A percentile compares a stretch with the other conserved stretches of the same genome.
Evolutionary conservation across 75 land plant genomes (phyloP).

Genomic region (Picea sitchensis): DNA sequence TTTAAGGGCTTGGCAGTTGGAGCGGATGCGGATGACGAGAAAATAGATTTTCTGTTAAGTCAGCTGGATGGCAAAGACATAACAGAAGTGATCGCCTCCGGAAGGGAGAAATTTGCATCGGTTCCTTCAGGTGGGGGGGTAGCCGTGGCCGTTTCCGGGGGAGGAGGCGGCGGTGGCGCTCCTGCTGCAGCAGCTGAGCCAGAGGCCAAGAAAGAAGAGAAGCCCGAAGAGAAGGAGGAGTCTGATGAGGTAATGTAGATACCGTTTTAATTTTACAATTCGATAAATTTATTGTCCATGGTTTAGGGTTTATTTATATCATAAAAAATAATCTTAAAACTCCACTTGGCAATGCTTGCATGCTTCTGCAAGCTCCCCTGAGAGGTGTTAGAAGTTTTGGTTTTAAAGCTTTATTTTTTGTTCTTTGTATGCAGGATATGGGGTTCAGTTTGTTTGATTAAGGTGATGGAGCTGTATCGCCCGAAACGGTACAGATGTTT

Average conservation of each 20-base stretch:
- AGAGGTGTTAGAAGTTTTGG: too few relatives aligned
- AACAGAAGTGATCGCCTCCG: conserved; percentile 26
- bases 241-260: conserved; percentile 46
- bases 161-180: conserved; percentile 22
- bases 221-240: conserved; percentile 52
- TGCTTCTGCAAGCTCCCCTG: too few relatives aligned
- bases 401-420: too few relatives aligned
- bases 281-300: too few relatives aligned
- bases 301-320: too few relatives aligned
- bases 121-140: conserved; percentile 42
- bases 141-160: conserved; percentile 23
- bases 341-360: too few relatives aligned
- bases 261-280: neutral
- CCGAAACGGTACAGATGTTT: too few relatives aligned
- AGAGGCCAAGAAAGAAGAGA: conserved; percentile 33
- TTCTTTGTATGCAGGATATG: conserved; percentile 28
- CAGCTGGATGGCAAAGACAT: conserved; percentile 40
- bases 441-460: neutral
- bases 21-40: conserved; percentile 28
- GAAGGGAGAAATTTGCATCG: conserved; percentile 37
- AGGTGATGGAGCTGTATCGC: too few relatives aligned
- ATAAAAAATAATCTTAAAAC: too few relatives aligned
- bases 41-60: conserved; percentile 19
- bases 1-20: conserved; percentile 30
- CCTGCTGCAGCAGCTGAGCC: conserved; percentile 22